These are phyloP conservation scores for Vinca major DNA, from an alignment of 305 asterid species.

Conservation along the genomic window DNA sequence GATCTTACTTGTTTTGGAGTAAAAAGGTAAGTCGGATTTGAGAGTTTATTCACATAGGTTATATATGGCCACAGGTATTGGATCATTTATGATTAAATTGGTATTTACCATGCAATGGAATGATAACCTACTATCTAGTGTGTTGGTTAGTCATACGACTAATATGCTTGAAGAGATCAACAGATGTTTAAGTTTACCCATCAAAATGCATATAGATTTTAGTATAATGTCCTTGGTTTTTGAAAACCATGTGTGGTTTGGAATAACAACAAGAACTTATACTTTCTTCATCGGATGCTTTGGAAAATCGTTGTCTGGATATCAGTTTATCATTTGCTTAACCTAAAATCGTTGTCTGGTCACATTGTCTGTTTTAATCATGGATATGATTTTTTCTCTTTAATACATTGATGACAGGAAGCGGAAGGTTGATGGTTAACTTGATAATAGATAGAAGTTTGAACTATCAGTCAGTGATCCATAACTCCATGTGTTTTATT, in stretches of 20 bases:
- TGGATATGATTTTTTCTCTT: not conserved
- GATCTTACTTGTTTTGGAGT: not conserved
- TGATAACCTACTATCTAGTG: not conserved
- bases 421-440: not conserved
- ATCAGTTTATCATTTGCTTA: not conserved
- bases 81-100: not conserved
- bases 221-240: not conserved
- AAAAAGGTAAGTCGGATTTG: not conserved
- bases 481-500: not conserved
- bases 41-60: not conserved
- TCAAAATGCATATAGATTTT: not conserved
- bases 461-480: not conserved
- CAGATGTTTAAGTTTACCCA: too few relatives aligned
- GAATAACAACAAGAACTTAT: not conserved
- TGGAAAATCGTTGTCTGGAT: not conserved
- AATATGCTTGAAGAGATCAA: not conserved
- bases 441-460: not conserved
- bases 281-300: not conserved
- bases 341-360: not conserved
- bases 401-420: not conserved
- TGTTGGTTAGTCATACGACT: not conserved
- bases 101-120: not conserved
- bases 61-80: not conserved
- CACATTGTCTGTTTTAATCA: not conserved
- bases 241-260: not conserved